Conservation (phyloP, 2,329 filamentous ascomycete genomes). For the Phaeosphaeriaceae sp. region DNA sequence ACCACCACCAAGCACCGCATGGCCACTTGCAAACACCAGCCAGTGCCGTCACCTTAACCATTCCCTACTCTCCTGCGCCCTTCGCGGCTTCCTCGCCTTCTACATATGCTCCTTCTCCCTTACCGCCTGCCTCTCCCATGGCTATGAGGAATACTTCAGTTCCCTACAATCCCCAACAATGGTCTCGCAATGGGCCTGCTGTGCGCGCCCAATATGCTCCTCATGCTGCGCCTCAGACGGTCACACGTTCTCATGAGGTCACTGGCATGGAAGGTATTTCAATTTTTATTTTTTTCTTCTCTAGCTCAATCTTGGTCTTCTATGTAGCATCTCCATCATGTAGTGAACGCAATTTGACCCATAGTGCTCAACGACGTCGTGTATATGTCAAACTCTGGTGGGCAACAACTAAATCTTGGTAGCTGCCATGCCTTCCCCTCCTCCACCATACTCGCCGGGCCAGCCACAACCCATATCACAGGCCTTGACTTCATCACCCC, state of each 20-base stretch:
- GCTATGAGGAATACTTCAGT: conserved; percentile 42
- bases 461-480: conserved; percentile 48
- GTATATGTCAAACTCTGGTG: neutral
- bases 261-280: conserved; percentile 57
- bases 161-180: conserved; percentile 59
- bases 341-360: conserved; percentile 2
- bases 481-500: conserved; percentile 45
- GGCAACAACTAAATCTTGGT: conserved; percentile 6
- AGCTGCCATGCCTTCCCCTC: conserved; percentile 58
- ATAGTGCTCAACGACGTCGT: conserved; percentile 1
- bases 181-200: conserved; percentile 49
- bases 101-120: conserved; percentile 41
- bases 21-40: conserved; percentile 45
- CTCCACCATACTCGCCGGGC: conserved; percentile 57
- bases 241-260: conserved; percentile 44
- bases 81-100: conserved; percentile 40
- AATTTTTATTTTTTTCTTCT: conserved; percentile 20
- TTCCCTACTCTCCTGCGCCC: conserved; percentile 42
- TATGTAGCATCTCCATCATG: conserved; percentile 2
- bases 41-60: conserved; percentile 46
- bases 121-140: conserved; percentile 41
- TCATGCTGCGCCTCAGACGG: conserved; percentile 39
- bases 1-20: conserved; percentile 41
- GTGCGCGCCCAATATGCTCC: conserved; percentile 47
- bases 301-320: conserved; percentile 11